phyloP scores from a whole-genome alignment of 306 rosid genomes.

The Albizia julibrissin region DNA sequence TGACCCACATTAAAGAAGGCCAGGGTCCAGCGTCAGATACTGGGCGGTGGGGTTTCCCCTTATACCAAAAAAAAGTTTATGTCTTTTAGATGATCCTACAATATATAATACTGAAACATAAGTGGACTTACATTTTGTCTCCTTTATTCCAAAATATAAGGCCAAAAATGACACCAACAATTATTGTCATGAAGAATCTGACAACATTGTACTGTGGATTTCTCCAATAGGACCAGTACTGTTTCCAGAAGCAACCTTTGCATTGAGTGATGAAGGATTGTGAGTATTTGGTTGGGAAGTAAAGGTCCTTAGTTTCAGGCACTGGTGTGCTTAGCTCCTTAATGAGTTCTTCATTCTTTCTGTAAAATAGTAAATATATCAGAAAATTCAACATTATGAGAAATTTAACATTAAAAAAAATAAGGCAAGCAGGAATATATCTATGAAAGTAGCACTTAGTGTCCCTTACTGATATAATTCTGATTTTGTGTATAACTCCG shows the following conservation, averaged over 20 bases:
- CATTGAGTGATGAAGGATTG: conserved; percentile 26
- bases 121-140: conserved; percentile 23
- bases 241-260: conserved; percentile 38
- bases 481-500: conserved; percentile 23
- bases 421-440: background rate
- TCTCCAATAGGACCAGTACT: conserved; percentile 39
- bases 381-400: conserved; percentile 1
- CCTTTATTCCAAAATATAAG: conserved; percentile 35
- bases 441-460: background rate
- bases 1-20: too few relatives aligned
- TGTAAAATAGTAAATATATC: background rate
- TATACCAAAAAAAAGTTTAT: background rate
- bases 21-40: too few relatives aligned
- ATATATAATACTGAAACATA: background rate
- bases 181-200: conserved; percentile 24
- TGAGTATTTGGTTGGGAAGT: conserved; percentile 27
- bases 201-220: conserved; percentile 30
- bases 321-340: conserved; percentile 25
- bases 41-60: too few relatives aligned
- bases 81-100: background rate
- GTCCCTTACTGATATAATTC: conserved; percentile 27
- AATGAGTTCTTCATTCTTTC: conserved; percentile 26
- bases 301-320: conserved; percentile 11
- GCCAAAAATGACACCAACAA: conserved; percentile 31
- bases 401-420: background rate